A percentile compares a stretch with the other conserved stretches of the same genome.
Evolutionary conservation across 768 basidiomycete species (phyloP).

Genomic region (Amanita pallidorosea): DNA sequence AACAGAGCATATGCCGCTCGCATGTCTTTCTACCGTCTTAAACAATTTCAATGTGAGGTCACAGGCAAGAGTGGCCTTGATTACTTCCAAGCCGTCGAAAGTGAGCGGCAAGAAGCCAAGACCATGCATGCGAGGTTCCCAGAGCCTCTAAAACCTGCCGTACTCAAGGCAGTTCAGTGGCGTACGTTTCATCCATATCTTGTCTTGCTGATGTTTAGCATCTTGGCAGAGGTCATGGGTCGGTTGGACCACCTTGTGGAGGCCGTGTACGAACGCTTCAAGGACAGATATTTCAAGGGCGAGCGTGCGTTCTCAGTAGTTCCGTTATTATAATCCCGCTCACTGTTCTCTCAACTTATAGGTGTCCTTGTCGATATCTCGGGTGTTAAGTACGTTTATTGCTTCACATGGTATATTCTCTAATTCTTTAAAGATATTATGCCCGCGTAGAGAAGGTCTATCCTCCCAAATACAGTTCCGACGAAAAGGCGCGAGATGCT

Average conservation of each 20-base stretch:
- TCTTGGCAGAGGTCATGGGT: conserved; percentile 80
- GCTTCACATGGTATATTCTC: not conserved
- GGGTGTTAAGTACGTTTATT: conserved; percentile 62
- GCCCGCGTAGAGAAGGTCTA: conserved; percentile 73
- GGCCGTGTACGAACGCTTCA: conserved; percentile 91
- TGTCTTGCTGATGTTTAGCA: conserved; percentile 9
- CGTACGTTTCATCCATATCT: conserved; percentile 44
- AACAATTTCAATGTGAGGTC: conserved; percentile 96
- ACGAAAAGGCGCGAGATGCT: conserved; percentile 36
- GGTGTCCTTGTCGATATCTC: conserved; percentile 81
- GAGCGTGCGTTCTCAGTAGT: conserved; percentile 57
- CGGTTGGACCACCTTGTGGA: conserved; percentile 93
- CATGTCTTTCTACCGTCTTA: conserved; percentile 89
- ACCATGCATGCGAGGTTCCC: conserved; percentile 90
- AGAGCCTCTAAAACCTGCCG: conserved; percentile 82
- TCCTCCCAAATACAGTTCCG: conserved; percentile 46
- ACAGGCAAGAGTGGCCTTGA: conserved; percentile 89
- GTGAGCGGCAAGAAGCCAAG: conserved; percentile 82
- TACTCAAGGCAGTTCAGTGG: conserved; percentile 92
- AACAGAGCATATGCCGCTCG: conserved; percentile 73
- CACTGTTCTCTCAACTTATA: conserved; percentile 21
- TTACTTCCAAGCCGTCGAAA: conserved; percentile 90
- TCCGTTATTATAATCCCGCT: conserved; percentile 2
- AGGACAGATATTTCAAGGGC: conserved; percentile 85
- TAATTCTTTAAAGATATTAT: conserved; percentile 47